A percentile compares a stretch with the other conserved stretches of the same genome.
Conservation (phyloP, 1,139 yeast species). For the Lodderomyces metapsilosis region DNA sequence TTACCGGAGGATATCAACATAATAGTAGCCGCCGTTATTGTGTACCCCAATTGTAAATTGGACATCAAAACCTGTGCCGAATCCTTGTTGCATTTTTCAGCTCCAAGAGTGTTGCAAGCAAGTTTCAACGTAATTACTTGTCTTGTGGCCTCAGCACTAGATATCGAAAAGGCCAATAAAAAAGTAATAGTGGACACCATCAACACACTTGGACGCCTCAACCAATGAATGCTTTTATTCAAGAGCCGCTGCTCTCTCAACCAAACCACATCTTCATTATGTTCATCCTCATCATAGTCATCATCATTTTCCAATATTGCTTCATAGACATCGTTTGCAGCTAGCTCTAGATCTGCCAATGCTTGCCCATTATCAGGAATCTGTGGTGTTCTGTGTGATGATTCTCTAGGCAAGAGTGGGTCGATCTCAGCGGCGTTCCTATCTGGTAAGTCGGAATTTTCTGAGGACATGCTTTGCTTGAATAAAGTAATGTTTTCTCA, state of each 20-base stretch:
- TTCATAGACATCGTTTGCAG: constrained; percentile 31
- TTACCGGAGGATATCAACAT: constrained; percentile 43
- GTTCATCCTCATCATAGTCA: constrained; percentile 23
- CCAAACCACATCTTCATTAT: constrained; percentile 39
- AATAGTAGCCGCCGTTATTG: constrained; percentile 26
- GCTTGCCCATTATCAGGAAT: constrained; percentile 6
- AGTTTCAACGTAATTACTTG: constrained; percentile 35
- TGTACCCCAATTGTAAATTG: constrained; percentile 32
- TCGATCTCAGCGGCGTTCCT: constrained; percentile 6
- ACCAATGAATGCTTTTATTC: constrained; percentile 36
- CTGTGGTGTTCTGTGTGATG: not conserved
- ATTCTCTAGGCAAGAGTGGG: constrained; percentile 7
- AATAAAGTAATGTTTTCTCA: no score
- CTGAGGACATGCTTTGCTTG: not conserved
- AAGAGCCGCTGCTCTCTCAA: constrained; percentile 35
- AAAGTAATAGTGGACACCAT: constrained; percentile 30
- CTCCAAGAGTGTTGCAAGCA: constrained; percentile 32
- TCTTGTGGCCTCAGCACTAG: constrained; percentile 34
- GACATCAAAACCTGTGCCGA: constrained; percentile 37
- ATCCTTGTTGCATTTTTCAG: constrained; percentile 28
- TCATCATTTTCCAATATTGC: constrained; percentile 28
- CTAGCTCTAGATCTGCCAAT: constrained; percentile 17
- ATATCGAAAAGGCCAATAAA: constrained; percentile 26
- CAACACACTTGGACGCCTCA: constrained; percentile 33
- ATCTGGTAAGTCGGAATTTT: not conserved